phyloP scores from a whole-genome alignment of 176 grass and related monocot species.

The Pharus latifolius region DNA sequence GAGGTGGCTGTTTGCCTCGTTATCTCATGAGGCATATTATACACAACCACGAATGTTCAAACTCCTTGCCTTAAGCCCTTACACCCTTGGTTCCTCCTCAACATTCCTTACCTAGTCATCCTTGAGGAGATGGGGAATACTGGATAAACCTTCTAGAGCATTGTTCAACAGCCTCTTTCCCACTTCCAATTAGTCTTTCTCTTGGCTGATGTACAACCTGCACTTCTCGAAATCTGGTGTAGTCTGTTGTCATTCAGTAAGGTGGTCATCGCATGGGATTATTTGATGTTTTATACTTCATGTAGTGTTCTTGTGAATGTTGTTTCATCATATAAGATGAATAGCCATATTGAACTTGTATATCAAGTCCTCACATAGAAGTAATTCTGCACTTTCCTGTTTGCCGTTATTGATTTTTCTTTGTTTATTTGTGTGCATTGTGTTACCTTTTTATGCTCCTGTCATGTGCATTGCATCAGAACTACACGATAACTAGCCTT shows the following conservation, averaged over 20 bases:
- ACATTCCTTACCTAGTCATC: too few species aligned
- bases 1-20: too few species aligned
- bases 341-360: background rate
- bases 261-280: background rate
- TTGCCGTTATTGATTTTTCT: background rate
- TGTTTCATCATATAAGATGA: background rate
- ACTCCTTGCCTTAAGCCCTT: too few species aligned
- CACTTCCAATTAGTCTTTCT: too few species aligned
- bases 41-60: too few species aligned
- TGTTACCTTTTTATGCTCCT: background rate
- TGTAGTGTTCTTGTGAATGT: background rate
- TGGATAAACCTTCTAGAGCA: too few species aligned
- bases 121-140: too few species aligned
- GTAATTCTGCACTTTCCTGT: background rate
- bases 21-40: too few species aligned
- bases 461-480: background rate
- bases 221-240: background rate
- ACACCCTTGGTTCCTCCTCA: too few species aligned
- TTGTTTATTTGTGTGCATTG: background rate
- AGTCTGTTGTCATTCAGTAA: background rate
- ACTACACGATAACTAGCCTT: background rate
- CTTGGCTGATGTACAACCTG: background rate
- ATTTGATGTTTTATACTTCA: background rate
- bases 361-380: background rate
- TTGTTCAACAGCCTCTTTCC: too few species aligned